Evolutionary conservation across 2,329 filamentous ascomycete genomes (phyloP), one percentile per base, ranked within the genome.

Genomic region (Elsinoe perseae): DNA sequence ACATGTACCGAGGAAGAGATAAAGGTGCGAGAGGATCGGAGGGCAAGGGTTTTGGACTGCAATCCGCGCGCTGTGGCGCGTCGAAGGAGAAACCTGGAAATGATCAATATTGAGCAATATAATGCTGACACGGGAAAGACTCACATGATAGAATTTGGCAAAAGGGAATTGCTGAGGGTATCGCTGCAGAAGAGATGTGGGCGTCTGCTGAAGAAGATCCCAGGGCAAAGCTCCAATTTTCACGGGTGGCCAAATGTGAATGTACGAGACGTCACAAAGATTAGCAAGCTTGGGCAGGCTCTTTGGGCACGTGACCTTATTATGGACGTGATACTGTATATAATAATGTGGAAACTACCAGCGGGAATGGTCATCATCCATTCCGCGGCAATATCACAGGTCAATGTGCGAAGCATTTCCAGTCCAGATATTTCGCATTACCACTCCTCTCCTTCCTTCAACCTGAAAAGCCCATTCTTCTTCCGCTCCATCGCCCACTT

Each of bases 401-500:
- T n/a, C 9, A 9, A 36, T 36, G n/a, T 9, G 9, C n/a, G 9
- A 36, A 9, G 32, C 9, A 9, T 36, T 36, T n/a, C 9, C n/a
- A n/a, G 32, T n/a, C n/a, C n/a, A n/a, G n/a, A n/a, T n/a, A n/a
- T n/a, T n/a, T n/a, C n/a, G n/a, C n/a, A n/a, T 44, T 43, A 58
- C 50, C 50, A 58, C 7, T 36, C 40, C 20, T 54, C 46, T 43
- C 65, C 67, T 57, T 68, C 67, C 54, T 65, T 65, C 1, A 70
- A 52, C 44, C 64, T 65, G 59, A 80, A 85, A 54, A 84, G 62
- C 1, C 82, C 83, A 63, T 80, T 80, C 70, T 82, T 84, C 68
- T 76, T 77, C 70, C 78, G 82, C 61, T 85, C 81, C 4, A 71
- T 70, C 30, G 80, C 77, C 82, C 83, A 86, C 61, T 77, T 75